Conservation (phyloP, 768 basidiomycete species). For the Suillus occidentalis region DNA sequence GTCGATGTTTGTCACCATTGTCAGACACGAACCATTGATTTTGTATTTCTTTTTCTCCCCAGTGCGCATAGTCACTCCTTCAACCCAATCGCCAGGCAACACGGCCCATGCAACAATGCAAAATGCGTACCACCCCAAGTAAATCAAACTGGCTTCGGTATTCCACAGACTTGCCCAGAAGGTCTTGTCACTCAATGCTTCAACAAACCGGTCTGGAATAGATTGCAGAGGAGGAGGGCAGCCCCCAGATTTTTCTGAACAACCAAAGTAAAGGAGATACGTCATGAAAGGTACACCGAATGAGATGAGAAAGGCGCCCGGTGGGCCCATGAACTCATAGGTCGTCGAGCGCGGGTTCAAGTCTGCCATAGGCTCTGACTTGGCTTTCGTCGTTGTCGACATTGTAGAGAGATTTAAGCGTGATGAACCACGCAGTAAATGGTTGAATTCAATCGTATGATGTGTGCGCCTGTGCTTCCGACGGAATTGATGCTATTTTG, state of each 20-base stretch:
- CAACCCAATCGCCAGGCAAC: conserved; percentile 71
- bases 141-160: conserved; percentile 69
- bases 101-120: conserved; percentile 78
- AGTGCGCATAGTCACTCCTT: conserved; percentile 70
- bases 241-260: conserved; percentile 68
- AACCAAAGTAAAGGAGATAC: conserved; percentile 77
- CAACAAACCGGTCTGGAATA: conserved; percentile 44
- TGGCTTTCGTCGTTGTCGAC: conserved; percentile 14
- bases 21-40: conserved; percentile 75
- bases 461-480: background rate
- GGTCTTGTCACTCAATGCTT: conserved; percentile 44
- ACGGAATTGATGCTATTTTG: background rate
- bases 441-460: no score
- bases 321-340: conserved; percentile 85
- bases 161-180: conserved; percentile 88
- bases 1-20: background rate
- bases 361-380: conserved; percentile 14
- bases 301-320: conserved; percentile 70
- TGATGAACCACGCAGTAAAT: no score
- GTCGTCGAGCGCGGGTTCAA: conserved; percentile 69
- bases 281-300: conserved; percentile 67
- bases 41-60: conserved; percentile 84
- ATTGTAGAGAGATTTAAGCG: conserved; percentile 13
- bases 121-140: conserved; percentile 91
- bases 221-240: conserved; percentile 57